Evolutionary conservation across 2,329 filamentous ascomycete species (phyloP).

Genomic region (Trichoderma sp.): DNA sequence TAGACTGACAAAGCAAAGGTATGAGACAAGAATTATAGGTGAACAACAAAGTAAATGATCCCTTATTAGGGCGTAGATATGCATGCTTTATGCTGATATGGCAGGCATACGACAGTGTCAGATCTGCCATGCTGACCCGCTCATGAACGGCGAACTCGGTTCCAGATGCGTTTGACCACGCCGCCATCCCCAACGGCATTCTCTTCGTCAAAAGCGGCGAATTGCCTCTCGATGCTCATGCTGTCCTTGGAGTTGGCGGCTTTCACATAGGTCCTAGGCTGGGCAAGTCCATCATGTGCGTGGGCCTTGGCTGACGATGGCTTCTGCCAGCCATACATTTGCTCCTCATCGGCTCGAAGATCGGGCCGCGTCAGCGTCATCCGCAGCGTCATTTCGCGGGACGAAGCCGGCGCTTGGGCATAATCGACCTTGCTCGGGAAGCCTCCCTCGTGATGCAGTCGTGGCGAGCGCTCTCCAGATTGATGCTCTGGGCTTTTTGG

Average conservation of each 20-base stretch:
- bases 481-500: slow-evolving; percentile 53
- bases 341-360: slow-evolving; percentile 72
- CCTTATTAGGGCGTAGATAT: slow-evolving; percentile 16
- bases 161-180: slow-evolving; percentile 66
- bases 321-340: slow-evolving; percentile 70
- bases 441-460: slow-evolving; percentile 35
- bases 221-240: slow-evolving; percentile 57
- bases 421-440: slow-evolving; percentile 45
- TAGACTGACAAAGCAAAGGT: not conserved
- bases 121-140: not conserved
- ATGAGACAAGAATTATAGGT: not conserved
- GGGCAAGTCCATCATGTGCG: slow-evolving; percentile 40
- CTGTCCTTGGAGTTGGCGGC: slow-evolving; percentile 52
- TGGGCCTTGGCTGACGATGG: slow-evolving; percentile 46
- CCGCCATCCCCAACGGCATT: slow-evolving; percentile 49
- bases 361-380: slow-evolving; percentile 95
- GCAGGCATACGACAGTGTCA: slow-evolving; percentile 9
- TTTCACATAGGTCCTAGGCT: slow-evolving; percentile 39
- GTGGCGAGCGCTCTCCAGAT: slow-evolving; percentile 37
- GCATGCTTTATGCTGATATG: slow-evolving; percentile 13
- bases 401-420: slow-evolving; percentile 57
- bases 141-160: slow-evolving; percentile 56
- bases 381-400: slow-evolving; percentile 88
- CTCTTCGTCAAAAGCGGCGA: slow-evolving; percentile 57
- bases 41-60: slow-evolving; percentile 1